Evolutionary conservation across 495 filamentous ascomycete genomes (phyloP), one percentile per base, ranked within the genome.

Genomic region (Penicillium angulare): DNA sequence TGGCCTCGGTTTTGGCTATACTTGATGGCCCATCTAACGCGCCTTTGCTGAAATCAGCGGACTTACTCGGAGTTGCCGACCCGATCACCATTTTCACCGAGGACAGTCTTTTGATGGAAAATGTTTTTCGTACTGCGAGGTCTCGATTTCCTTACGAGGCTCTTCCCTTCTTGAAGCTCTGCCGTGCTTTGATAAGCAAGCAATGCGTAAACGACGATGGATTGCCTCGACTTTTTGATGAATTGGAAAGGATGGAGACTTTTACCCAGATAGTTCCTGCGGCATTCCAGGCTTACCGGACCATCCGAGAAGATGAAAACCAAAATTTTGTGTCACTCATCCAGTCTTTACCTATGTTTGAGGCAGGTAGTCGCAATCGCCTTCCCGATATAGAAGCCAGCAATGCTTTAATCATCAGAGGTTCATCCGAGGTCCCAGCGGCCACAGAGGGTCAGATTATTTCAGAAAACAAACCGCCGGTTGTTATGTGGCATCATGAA

Each of bases 131-230:
- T 17, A 71, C 79, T 49, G 82, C 93, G 2, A 78, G 82, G 17
- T 79, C 78, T 45, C 84, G 92, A 36, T 97, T 90, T 66, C 93
- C 93, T 1, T 90, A 87, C 65, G 93, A 98, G 67, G 82, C 85
- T 18, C 61, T 82, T n/a, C 90, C 93, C 3, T 88, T 97, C 53
- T 55, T 96, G 44, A 79, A 79, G 44, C 63, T 90, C 33, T 81
- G 78, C 45, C 78, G 79, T 40, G 80, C 81, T 16, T 51, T 89
- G 10, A 54, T 71, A 15, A 67, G 59, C 48, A 65, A 59, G 32
- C 60, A 72, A 34, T 46, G 66, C 4, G 53, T 73, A 13, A 76
- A 82, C 34, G 69, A 78, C 21, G 75, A 78, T 7, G 76, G 78
- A 35, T 52, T 83, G 43, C 64, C 77, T 29, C 49, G 69, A 2